These are phyloP conservation scores for Citrus maxima DNA, from an alignment of 345 rosid species.

Conservation along the genomic window DNA sequence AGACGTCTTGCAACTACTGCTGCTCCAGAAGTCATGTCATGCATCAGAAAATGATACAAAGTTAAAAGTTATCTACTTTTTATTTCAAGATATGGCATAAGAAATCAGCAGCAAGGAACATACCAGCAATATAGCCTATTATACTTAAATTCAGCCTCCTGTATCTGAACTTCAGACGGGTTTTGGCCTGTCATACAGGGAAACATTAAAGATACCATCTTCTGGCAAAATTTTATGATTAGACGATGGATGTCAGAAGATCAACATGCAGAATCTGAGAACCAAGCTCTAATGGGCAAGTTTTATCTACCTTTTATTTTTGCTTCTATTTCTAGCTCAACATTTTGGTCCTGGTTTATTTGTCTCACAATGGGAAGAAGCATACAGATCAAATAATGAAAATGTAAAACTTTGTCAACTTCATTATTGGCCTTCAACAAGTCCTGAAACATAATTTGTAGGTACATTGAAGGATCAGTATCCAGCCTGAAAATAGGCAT, in stretches of 20 bases:
- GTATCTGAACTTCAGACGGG: conserved; percentile 44
- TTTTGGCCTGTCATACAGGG: conserved; percentile 43
- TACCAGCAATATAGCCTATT: conserved; percentile 55
- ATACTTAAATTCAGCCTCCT: conserved; percentile 40
- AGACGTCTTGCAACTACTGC: conserved; percentile 53
- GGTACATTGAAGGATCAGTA: conserved; percentile 13
- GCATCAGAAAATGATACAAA: conserved; percentile 21
- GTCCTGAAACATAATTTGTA: conserved; percentile 47
- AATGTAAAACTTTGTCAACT: conserved; percentile 63
- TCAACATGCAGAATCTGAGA: neutral
- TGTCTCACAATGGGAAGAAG: conserved; percentile 85
- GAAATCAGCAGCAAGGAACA: conserved; percentile 26
- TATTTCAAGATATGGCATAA: neutral
- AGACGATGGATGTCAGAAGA: neutral
- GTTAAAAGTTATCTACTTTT: conserved; percentile 19
- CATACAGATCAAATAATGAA: conserved; percentile 84
- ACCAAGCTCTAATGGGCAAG: neutral
- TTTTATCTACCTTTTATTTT: conserved; percentile 52
- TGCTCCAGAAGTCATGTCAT: conserved; percentile 33
- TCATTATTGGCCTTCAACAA: conserved; percentile 47
- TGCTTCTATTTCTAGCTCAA: conserved; percentile 67
- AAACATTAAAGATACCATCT: conserved; percentile 19
- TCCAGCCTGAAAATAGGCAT: conserved; percentile 10
- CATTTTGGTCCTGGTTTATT: conserved; percentile 59
- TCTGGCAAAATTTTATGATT: neutral